A percentile compares a stretch with the other conserved stretches of the same genome.
Conservation (phyloP, 78 protist species). For the Dictyostelium purpureum region DNA sequence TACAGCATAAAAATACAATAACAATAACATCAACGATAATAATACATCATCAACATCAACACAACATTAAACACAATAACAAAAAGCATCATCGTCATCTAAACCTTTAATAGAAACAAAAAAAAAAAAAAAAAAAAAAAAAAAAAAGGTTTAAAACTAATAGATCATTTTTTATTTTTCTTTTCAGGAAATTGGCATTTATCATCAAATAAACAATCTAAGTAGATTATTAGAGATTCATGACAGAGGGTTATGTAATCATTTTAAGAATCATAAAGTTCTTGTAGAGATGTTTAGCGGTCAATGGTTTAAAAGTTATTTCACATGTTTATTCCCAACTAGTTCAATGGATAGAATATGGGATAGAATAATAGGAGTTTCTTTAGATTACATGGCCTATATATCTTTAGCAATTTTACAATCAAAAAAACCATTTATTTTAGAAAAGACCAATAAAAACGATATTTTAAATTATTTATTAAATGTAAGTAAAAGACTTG, state of each 20-base stretch:
- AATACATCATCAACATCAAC: no score
- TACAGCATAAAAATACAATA: no score
- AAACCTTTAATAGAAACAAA: no score
- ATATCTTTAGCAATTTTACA: slow-evolving; percentile 39
- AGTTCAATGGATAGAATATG: slow-evolving; percentile 50
- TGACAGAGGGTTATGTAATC: slow-evolving; percentile 35
- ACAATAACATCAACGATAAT: no score
- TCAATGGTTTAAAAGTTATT: slow-evolving; percentile 61
- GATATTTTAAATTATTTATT: slow-evolving; percentile 58
- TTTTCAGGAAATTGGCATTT: slow-evolving; percentile 48
- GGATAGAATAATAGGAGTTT: slow-evolving; percentile 76
- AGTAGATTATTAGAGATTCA: slow-evolving; percentile 46
- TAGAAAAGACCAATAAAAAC: slow-evolving; percentile 18
- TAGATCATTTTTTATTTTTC: background rate
- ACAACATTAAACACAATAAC: no score
- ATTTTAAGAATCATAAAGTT: slow-evolving; percentile 32
- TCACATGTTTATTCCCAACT: slow-evolving; percentile 45
- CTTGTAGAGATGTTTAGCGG: slow-evolving; percentile 53
- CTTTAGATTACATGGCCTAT: slow-evolving; percentile 73
- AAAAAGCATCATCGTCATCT: no score
- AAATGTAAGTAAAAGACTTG: slow-evolving; percentile 19
- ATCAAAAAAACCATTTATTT: slow-evolving; percentile 49
- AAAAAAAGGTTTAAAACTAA: no score
- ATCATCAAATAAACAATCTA: slow-evolving; percentile 64
- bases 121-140: no score